Base-by-base conservation (phyloP, 1,284 basidiomycete species). In the Wolfiporia cocos region DNA sequence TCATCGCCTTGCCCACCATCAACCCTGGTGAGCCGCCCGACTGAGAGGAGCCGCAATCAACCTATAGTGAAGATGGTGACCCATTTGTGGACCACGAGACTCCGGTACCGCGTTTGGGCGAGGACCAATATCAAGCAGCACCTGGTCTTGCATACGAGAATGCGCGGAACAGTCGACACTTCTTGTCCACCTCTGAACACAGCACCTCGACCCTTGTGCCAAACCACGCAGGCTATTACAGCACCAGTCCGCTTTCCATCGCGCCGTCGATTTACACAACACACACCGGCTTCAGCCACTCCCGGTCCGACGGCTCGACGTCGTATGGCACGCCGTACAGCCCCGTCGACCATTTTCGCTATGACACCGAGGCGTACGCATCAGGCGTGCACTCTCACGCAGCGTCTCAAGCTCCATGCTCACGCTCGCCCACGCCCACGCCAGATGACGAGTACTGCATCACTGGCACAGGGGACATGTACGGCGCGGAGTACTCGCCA, bases 391-490 rank as follows among this genome's bases (percentile, higher is more conserved):
- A 71, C 50, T 67, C 75, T 9, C 73, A 71, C n/a, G 60, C 70
- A 15, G 60, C 67, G 3, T 72, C 70, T 49, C 63, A 51, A 9
- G 62, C 68, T 12, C 69, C 78, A 24, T 74, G 80, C 38, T 86
- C 83, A 17, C 74, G 83, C 18, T 86, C 84, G 3, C 83, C 83
- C 0, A 86, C 84, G 2, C 81, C 83, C 7, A 76, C 78, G 5
- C 71, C 73, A 11, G 82, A 82, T 34, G 79, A 84, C 33, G 83
- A 84, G 46, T 80, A 80, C 52, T 83, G 83, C 46, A 44, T 66
- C 80, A 21, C 69, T 74, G 5, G 74, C 67, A 14, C 65, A 77
- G 43, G 71, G 71, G 30, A 73, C 26, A 28, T 7, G 9, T 14
- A 28, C 26, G 14, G 26, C 7, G 14, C 26, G 26, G 26, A 9